Evolutionary conservation across 768 basidiomycete species (phyloP).

Genomic region (Cubamyces sp.): DNA sequence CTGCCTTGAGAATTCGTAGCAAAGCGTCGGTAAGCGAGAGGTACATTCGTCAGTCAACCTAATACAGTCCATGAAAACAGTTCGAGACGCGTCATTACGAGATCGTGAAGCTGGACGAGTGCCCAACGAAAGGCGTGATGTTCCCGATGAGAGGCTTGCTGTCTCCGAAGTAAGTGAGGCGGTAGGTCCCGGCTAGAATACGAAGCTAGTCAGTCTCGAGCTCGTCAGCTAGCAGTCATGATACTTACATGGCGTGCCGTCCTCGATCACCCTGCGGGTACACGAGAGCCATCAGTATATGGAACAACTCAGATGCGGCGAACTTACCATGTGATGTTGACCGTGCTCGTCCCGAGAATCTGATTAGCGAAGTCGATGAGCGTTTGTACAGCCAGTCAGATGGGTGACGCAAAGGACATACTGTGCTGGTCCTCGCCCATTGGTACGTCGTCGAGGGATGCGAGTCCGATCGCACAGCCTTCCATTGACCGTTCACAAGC

Average conservation of each 20-base stretch:
- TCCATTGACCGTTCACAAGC: constrained; percentile 53
- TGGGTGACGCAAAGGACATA: constrained; percentile 37
- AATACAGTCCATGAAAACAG: not conserved
- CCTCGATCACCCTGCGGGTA: constrained; percentile 58
- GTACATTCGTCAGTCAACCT: not conserved
- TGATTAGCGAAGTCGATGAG: constrained; percentile 23
- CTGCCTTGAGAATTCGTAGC: not conserved
- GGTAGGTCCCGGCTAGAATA: constrained; percentile 66
- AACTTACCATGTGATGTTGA: constrained; percentile 66
- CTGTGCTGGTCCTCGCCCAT: constrained; percentile 63
- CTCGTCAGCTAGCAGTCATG: not conserved
- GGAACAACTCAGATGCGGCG: not conserved
- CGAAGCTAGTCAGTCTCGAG: not conserved
- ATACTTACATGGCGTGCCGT: constrained; percentile 54
- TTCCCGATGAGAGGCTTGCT: constrained; percentile 69
- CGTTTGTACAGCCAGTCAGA: not conserved
- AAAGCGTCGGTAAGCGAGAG: not conserved
- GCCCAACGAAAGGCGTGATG: constrained; percentile 64
- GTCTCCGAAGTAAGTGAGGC: constrained; percentile 73
- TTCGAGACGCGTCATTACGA: not conserved
- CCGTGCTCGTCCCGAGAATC: constrained; percentile 64
- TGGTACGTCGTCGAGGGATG: constrained; percentile 74
- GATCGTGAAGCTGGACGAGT: constrained; percentile 61
- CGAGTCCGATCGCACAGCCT: constrained; percentile 67
- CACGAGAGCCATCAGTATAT: not conserved